Base-by-base conservation (phyloP, 345 rosid genomes). In the Excoecaria agallocha region DNA sequence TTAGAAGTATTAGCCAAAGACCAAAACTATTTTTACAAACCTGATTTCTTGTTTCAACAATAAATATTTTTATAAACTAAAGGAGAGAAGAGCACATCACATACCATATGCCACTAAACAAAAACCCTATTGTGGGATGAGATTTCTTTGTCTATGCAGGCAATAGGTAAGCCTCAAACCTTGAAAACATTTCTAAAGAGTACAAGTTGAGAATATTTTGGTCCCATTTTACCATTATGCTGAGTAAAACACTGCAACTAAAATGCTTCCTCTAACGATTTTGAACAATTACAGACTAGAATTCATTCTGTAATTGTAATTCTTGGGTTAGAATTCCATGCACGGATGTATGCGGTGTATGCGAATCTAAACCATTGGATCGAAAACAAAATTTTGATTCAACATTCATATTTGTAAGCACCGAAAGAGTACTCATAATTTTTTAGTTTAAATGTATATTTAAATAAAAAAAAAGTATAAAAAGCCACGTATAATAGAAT, bases 101-200 rank as follows among this genome's bases (percentile, higher is more conserved):
- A 3, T 12, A 30, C 19, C 55, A 15, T 12, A 11, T 9, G 19
- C 4, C 12, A 4, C 20, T 37, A 24, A 5, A 52, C 37, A 19
- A 11, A 68, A 68, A 5, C 10, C 30, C 22, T 9, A 54, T 19
- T 5, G 51, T 58, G 83, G 82, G 97, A 89, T 90, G 94, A 70
- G 81, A 86, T 79, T 82, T 90, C 96, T 83, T 76, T 90, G 86
- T 94, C 96, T 85, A 19, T 83, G 83, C 85, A 87, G 93, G 78
- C 90, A 80, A 84, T 65, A 78, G 68, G 94, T 87, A 88, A 57
- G 85, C 84, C 80, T 90, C 96, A 85, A 72, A 48, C 69, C 45
- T 63, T 63, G 69, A 72, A 63, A 79, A 70, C 76, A 69, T 19
- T 1, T n/a, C 22, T 57, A 83, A 30, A 70, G 93, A 91, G 97